Base-by-base conservation (phyloP, 495 filamentous ascomycete genomes). In the Mytilinidion resinicola region DNA sequence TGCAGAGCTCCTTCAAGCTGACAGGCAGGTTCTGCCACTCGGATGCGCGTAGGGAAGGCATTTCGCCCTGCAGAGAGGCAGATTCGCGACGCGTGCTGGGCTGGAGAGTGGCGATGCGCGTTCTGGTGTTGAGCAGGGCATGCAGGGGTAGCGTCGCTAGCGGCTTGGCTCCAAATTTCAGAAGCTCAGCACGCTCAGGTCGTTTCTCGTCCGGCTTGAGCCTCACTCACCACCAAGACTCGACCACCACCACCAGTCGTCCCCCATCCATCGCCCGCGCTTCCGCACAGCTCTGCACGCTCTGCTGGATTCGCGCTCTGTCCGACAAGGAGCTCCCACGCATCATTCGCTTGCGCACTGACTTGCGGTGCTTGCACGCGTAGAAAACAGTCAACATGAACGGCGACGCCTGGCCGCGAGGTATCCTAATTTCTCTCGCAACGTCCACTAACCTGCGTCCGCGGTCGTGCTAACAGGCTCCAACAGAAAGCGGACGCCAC, bases 21-120 rank as follows among this genome's bases (percentile, higher is more conserved):
- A 96, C 73, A 38, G 91, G 88, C 55, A 96, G 78, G 74, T 87
- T 90, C 46, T 80, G 80, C 90, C 91, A 96, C 62, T 88, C 85
- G 19, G 81, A 20, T 9, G 48, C 48, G 1, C 64, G 61, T 19
- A 65, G 4, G 4, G 25, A 14, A 39, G 55, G 43, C 66, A 69
- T 69, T 46, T 8, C 46, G 3, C 3, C 3, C 25, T 30, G 2
- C 25, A 30, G 3, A 30, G 8, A 49, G 20, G 1, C 19, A 21
- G 17, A 30, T 49, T 9, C 4, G 17, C 21, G 46, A 9, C 9
- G 10, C 12, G 9, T 9, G 10, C 14, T 9, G 15, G 42, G 8
- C 17, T 17, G 39, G 39, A 9, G 9, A 8, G 39, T 42, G 39
- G 39, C 6, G 25, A 30, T 30, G 25, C 25, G 25, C 25, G 25